phyloP scores from a whole-genome alignment of 2,329 filamentous ascomycete species.

The Fusarium kyushuense region DNA sequence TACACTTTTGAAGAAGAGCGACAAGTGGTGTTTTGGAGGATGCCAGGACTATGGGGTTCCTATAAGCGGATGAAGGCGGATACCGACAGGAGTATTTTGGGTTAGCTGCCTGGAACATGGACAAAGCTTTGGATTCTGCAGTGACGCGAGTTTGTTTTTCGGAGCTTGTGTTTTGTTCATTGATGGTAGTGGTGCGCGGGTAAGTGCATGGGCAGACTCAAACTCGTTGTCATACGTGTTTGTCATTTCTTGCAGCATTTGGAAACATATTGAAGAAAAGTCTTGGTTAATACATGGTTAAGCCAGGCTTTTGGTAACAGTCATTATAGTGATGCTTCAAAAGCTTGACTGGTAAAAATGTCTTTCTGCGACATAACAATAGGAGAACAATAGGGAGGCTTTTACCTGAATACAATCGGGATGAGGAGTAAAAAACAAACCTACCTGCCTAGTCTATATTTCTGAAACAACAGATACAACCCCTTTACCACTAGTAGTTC shows the following conservation, averaged over 20 bases:
- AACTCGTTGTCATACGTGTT: neutral
- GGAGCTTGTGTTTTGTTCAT: neutral
- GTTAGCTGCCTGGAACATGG: neutral
- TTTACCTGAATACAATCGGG: neutral
- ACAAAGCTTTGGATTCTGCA: neutral
- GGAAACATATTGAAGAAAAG: neutral
- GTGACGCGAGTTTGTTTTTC: neutral
- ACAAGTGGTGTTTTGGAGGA: slow-evolving; percentile 18
- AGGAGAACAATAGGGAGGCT: neutral
- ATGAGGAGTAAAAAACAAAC: neutral
- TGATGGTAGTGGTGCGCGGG: neutral
- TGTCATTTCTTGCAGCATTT: neutral
- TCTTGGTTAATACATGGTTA: neutral
- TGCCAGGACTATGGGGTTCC: slow-evolving; percentile 14
- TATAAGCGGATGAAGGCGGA: neutral
- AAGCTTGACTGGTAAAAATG: neutral
- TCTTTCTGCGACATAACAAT: neutral
- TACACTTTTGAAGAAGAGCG: neutral
- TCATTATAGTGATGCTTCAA: neutral
- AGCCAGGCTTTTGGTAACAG: neutral
- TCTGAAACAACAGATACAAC: accelerated
- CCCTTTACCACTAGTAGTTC: too few relatives aligned
- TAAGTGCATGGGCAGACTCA: neutral
- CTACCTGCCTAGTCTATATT: neutral
- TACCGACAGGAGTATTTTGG: neutral